Evolutionary conservation across 2,329 filamentous ascomycete species (phyloP).

Genomic region (Aspergillus fumigatiaffinis): DNA sequence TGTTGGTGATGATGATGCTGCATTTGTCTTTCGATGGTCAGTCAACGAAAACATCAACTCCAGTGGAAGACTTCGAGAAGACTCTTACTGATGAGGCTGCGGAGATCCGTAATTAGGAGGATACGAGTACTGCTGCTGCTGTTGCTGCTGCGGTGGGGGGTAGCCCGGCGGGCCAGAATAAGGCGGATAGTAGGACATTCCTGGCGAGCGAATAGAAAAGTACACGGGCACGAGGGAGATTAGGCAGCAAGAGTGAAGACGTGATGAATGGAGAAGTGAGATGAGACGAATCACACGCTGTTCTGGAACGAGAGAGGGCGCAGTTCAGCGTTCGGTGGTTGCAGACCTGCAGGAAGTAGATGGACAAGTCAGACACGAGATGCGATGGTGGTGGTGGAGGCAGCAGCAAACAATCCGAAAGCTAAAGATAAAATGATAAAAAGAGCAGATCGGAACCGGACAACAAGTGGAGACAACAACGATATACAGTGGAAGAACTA

Average conservation of each 20-base stretch:
- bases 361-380: not conserved
- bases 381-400: not conserved
- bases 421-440: not conserved
- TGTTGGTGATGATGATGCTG: conserved; percentile 30
- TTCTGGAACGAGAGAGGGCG: conserved; percentile 6
- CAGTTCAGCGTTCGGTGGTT: not conserved
- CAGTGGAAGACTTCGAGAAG: conserved; percentile 8
- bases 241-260: conserved; percentile 1
- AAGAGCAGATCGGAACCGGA: not conserved
- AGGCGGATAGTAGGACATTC: conserved; percentile 63
- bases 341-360: not conserved
- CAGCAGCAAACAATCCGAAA: not conserved
- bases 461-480: not conserved
- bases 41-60: conserved; percentile 7
- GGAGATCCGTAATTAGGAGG: conserved; percentile 36
- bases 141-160: conserved; percentile 45
- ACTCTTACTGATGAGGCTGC: conserved; percentile 39
- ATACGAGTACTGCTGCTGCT: conserved; percentile 16
- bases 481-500: not conserved
- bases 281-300: conserved; percentile 3
- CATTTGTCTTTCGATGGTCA: conserved; percentile 23
- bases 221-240: conserved; percentile 3
- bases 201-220: conserved; percentile 1
- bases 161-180: conserved; percentile 56
- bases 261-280: not conserved